These are phyloP conservation scores for Castanopsis chinensis DNA, from an alignment of 306 rosid genomes.

Conservation along the genomic window DNA sequence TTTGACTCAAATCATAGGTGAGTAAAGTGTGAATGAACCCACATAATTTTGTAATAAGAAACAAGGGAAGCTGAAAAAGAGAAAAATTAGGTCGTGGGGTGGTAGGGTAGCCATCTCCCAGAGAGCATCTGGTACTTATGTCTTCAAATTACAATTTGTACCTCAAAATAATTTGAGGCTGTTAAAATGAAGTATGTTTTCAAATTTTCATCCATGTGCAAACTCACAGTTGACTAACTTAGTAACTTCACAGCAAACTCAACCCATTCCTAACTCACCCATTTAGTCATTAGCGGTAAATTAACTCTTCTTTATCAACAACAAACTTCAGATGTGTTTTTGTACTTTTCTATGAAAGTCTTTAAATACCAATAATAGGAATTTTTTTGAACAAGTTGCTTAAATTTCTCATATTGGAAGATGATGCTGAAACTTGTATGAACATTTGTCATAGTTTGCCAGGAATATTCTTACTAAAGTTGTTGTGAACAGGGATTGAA, in stretches of 20 bases:
- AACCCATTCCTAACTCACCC: background rate
- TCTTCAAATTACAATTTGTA: slow-evolving; percentile 21
- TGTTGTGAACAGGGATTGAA: no score
- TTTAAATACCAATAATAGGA: background rate
- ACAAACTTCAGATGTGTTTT: no score
- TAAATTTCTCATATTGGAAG: background rate
- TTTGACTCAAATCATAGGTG: no score
- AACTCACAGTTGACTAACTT: background rate
- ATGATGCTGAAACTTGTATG: no score
- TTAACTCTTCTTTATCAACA: background rate
- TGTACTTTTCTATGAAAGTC: no score
- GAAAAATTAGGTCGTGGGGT: background rate
- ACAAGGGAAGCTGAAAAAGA: background rate
- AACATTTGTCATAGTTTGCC: no score
- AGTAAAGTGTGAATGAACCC: no score
- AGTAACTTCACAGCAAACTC: background rate
- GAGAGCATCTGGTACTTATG: slow-evolving; percentile 12
- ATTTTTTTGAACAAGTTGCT: background rate
- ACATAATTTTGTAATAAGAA: background rate
- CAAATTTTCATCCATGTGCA: slow-evolving; percentile 3
- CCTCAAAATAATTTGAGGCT: slow-evolving; percentile 11
- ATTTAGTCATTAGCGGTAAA: background rate
- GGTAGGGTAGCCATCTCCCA: slow-evolving; percentile 3
- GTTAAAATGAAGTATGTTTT: background rate
- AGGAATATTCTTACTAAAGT: no score